A percentile compares a stretch with the other conserved stretches of the same genome.
These are phyloP conservation scores for Fusarium pseudonygamai DNA, from an alignment of 2,329 filamentous ascomycete genomes.

Conservation along the genomic window DNA sequence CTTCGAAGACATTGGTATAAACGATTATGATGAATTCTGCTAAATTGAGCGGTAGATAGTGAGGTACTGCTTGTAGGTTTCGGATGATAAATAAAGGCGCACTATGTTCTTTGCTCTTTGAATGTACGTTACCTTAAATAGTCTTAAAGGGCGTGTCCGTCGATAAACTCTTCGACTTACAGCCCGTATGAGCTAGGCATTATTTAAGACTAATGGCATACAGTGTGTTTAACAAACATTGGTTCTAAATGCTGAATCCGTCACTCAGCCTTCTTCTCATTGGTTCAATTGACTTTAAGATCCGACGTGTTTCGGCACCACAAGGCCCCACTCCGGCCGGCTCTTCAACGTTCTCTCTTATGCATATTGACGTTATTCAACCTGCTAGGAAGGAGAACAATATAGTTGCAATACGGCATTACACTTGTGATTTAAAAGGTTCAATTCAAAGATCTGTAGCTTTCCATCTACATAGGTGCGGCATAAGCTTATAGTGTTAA, in stretches of 20 bases:
- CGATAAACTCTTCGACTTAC: background rate
- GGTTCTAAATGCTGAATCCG: conserved; percentile 24
- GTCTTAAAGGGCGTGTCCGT: background rate
- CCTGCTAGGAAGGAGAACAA: background rate
- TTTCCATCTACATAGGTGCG: background rate
- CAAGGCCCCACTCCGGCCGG: conserved; percentile 8
- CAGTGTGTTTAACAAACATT: background rate
- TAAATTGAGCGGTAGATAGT: background rate
- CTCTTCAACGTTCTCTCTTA: background rate
- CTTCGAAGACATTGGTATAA: conserved; percentile 25
- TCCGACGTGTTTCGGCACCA: conserved; percentile 34
- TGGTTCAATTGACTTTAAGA: conserved; percentile 29
- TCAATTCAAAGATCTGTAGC: background rate
- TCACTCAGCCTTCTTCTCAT: conserved; percentile 21
- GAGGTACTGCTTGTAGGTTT: background rate
- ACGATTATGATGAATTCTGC: background rate
- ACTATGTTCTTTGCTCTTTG: background rate
- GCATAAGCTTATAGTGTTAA: background rate
- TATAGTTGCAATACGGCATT: background rate
- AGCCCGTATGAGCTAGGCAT: conserved; percentile 13
- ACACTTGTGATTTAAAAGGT: background rate
- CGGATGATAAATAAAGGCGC: background rate
- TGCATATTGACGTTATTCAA: background rate
- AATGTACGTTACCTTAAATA: conserved; percentile 1
- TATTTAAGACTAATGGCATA: background rate